A percentile compares a stretch with the other conserved stretches of the same genome.
Conservation (phyloP, 345 rosid species). For the Lumnitzera littorea region DNA sequence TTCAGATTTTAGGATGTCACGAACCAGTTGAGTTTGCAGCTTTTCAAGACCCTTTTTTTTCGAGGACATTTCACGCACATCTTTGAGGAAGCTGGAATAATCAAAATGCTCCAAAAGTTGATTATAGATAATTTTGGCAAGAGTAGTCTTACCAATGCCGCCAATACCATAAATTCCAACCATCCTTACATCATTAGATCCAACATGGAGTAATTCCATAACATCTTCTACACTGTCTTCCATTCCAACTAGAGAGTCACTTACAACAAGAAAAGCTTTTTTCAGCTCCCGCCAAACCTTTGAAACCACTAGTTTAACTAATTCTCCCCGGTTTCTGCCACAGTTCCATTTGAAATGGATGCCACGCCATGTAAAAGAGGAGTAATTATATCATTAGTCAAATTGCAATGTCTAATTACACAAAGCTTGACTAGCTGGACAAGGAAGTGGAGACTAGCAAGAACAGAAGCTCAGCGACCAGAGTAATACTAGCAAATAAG, state of each 20-base stretch:
- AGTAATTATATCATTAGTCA: no score
- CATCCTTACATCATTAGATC: background rate
- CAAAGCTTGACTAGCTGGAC: no score
- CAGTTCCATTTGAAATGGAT: no score
- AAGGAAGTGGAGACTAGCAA: no score
- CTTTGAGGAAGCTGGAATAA: slow-evolving; percentile 2
- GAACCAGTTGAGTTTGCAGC: background rate
- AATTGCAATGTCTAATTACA: no score
- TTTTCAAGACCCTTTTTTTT: background rate
- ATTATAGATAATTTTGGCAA: slow-evolving; percentile 2
- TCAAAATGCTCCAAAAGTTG: background rate
- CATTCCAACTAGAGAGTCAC: slow-evolving; percentile 5
- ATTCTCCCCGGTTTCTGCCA: no score
- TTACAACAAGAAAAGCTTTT: background rate
- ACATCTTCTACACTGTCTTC: background rate
- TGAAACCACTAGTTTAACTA: no score
- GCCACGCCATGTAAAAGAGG: no score
- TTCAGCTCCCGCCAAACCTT: no score
- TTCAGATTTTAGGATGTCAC: no score
- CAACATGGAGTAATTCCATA: background rate
- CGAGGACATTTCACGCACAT: background rate
- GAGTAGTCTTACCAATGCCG: background rate
- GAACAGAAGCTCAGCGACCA: no score
- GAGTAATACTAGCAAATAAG: no score
- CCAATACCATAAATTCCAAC: slow-evolving; percentile 4